A percentile compares a stretch with the other conserved stretches of the same genome.
Evolutionary conservation across 2,329 filamentous ascomycete species (phyloP).

Genomic region (Monilinia aucupariae): DNA sequence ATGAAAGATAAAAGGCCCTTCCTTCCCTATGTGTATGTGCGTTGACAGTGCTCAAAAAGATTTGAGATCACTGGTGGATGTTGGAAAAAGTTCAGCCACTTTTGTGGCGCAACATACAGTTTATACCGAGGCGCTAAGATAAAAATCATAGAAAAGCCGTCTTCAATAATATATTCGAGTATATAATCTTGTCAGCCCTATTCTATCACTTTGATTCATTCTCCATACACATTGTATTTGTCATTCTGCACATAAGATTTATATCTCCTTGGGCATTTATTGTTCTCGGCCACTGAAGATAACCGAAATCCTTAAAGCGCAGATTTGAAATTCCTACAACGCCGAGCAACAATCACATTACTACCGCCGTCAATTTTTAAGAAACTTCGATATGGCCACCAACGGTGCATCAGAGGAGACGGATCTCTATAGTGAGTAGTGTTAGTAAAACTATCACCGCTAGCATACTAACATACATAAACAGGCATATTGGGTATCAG

Average conservation of each 20-base stretch:
- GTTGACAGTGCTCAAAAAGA: not conserved
- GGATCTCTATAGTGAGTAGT: constrained; percentile 55
- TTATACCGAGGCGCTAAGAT: not conserved
- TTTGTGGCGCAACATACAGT: not conserved
- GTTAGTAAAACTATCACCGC: not conserved
- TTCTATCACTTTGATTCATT: not conserved
- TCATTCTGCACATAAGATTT: constrained; percentile 8
- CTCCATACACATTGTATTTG: not conserved
- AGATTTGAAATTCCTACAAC: not conserved
- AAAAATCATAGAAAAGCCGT: constrained; percentile 8
- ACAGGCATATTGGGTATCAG: constrained; percentile 75
- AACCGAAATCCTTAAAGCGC: not conserved
- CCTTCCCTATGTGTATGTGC: too few relatives aligned
- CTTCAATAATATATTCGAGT: too few relatives aligned
- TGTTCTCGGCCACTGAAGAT: not conserved
- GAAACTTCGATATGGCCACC: constrained; percentile 29
- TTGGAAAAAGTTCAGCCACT: not conserved
- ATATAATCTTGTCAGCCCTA: constrained; percentile 10
- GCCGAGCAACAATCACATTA: not conserved
- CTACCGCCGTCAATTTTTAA: constrained; percentile 10
- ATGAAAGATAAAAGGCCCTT: not conserved
- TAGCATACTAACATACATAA: constrained; percentile 28
- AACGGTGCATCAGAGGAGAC: constrained; percentile 38
- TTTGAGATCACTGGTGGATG: not conserved
- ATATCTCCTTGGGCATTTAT: not conserved